Percentiles rank a stretch among this genome's conserved stretches.
phyloP scores from a whole-genome alignment of 2,329 filamentous ascomycete species.

The Massarina eburnea region DNA sequence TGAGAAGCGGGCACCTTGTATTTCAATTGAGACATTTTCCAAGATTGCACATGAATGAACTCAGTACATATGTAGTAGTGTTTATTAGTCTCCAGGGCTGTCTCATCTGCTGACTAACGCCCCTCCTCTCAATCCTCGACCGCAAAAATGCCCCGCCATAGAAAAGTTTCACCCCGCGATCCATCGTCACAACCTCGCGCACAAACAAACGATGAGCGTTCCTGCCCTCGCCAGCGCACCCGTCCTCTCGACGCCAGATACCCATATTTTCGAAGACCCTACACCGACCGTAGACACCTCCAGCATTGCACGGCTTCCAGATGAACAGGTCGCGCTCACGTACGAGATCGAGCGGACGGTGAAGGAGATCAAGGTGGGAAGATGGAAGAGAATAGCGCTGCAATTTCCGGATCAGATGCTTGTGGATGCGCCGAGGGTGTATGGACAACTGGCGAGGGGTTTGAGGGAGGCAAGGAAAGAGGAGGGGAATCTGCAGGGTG shows the following conservation, averaged over 20 bases:
- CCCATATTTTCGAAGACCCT: slow-evolving; percentile 60
- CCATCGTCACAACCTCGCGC: slow-evolving; percentile 1
- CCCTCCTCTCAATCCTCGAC: not conserved
- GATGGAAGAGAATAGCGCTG: slow-evolving; percentile 78
- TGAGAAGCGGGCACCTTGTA: not conserved
- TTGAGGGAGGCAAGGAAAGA: slow-evolving; percentile 40
- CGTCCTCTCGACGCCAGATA: slow-evolving; percentile 64
- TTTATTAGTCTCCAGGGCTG: too few relatives aligned
- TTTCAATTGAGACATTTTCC: not conserved
- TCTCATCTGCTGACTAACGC: slow-evolving; percentile 1
- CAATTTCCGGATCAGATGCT: slow-evolving; percentile 97
- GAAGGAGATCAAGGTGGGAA: slow-evolving; percentile 69
- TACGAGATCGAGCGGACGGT: slow-evolving; percentile 88
- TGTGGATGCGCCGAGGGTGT: slow-evolving; percentile 78
- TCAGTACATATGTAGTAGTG: too few relatives aligned
- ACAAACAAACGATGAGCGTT: slow-evolving; percentile 26
- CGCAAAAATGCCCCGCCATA: slow-evolving; percentile 2
- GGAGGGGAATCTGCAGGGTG: slow-evolving; percentile 2
- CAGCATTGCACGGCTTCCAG: slow-evolving; percentile 47
- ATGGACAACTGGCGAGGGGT: slow-evolving; percentile 62
- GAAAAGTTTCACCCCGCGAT: slow-evolving; percentile 11
- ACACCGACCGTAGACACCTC: slow-evolving; percentile 45
- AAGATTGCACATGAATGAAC: not conserved
- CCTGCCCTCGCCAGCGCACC: slow-evolving; percentile 48
- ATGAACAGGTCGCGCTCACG: slow-evolving; percentile 71